Evolutionary conservation across 1,139 yeast genomes (phyloP), one percentile per base, ranked within the genome.

Genomic region (Ogataea hybrid): DNA sequence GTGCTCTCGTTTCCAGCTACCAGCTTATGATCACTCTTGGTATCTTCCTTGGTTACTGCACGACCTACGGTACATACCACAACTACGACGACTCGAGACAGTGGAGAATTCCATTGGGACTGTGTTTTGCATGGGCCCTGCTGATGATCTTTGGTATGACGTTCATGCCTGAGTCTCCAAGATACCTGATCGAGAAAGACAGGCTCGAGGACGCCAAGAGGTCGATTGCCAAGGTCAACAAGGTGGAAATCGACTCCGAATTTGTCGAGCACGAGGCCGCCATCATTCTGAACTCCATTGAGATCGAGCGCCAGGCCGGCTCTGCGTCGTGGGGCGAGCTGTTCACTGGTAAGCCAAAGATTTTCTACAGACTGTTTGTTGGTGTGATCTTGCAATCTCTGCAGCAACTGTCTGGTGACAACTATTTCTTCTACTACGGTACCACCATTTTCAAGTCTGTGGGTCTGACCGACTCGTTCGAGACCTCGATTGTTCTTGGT

Each of bases 381-480:
- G 94, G 94, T 61, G 65, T 81, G 47, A 59, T 79, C 64, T 64
- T 84, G 52, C 84, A 81, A 71, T 71, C 82, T 20, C 65, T 84
- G 56, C 92, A 84, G 68, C 94, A 84, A 67, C 73, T 84, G 54
- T 79, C 88, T 47, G 94, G 92, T 73, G 76, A 80, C 62, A 84
- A 84, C 70, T 84, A 83, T 66, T 83, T 84, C 70, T 84, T 84
- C 74, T 84, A 84, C 71, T 84, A 83, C 54, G 88, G 89, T 64
- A 84, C 90, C 48, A 77, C 84, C 42, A 75, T 84, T 59, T 84
- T 84, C 77, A 65, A 77, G 57, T 82, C 92, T 52, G 86, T 84
- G 53, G 94, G 94, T 56, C 66, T 84, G 62, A 53, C 66, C 42
- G 89, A 83, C 63, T 77, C 95, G 30, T 86, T 81, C 67, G 74